Base-by-base conservation (phyloP, 805 yeast genomes). In the Schizosaccharomyces osmophilus region DNA sequence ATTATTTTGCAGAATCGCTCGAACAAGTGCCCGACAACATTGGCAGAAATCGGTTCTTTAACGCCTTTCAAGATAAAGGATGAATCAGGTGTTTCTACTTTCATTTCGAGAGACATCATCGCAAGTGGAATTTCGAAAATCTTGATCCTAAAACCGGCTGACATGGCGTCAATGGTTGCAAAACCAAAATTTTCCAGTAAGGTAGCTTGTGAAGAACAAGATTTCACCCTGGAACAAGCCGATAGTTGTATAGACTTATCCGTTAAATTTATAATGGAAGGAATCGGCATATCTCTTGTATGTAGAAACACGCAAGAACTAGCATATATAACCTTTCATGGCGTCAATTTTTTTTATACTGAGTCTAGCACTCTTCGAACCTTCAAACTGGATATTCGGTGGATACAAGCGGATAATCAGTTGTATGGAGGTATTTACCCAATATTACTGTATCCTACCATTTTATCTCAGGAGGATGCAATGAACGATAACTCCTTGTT, bases 121-220 rank as follows among this genome's bases (percentile, higher is more conserved):
- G 97, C 97, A 0, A 97, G 93, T 74, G 98, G 97, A 0, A 95
- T 96, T 0, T 82, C 89, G 0, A 96, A 87, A 71, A 83, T 95
- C 0, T 77, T 93, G 64, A 84, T 87, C 4, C 83, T 93, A 3
- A 79, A 95, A 0, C 82, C 85, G 62, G 87, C 87, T 68, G 93
- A 87, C 66, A 84, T 89, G 5, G 79, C 82, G 1, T 77, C 79
- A 5, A 85, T 95, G 69, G 71, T 87, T 69, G 87, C 87, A 69
- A 85, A 84, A 68, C 68, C 82, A 60, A 63, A 62, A n/a, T 60
- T 42, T 43, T 65, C 64, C 39, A n/a, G 61, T 19, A 29, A 66
- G 61, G 31, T 63, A 62, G 48, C 54, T 17, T 61, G 55, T 26
- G 61, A 63, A 2, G 66, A 62, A 43, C 67, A 66, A n/a, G 71